These are phyloP conservation scores for Hordeum marinum DNA, from an alignment of 176 grass and related monocot species.

Conservation along the genomic window DNA sequence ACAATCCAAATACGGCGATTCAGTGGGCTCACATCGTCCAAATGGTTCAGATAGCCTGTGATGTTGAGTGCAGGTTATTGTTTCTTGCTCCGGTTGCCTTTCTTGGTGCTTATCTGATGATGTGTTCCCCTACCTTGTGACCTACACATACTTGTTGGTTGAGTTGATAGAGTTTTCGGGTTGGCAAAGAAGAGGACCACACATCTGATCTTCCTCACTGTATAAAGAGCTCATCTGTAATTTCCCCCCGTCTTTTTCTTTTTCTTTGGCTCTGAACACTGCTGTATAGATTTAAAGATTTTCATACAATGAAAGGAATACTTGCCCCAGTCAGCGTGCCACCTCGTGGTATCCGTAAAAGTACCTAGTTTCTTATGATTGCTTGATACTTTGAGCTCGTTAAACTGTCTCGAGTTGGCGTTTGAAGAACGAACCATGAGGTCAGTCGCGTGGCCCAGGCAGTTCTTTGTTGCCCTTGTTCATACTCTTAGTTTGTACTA, in stretches of 20 bases:
- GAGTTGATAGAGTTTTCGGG: slow-evolving; percentile 8
- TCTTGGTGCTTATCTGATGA: slow-evolving; percentile 11
- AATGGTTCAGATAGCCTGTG: slow-evolving; percentile 29
- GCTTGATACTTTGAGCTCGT: background rate
- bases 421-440: slow-evolving; percentile 6
- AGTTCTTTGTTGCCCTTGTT: background rate
- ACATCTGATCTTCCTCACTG: background rate
- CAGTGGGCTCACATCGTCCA: background rate
- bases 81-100: slow-evolving; percentile 21
- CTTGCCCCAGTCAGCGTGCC: background rate
- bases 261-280: slow-evolving; percentile 3
- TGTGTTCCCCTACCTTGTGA: background rate
- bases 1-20: background rate
- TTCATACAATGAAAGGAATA: slow-evolving; percentile 19
- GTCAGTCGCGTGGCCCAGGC: background rate
- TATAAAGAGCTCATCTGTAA: slow-evolving; percentile 27
- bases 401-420: background rate
- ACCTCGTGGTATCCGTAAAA: background rate
- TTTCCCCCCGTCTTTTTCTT: background rate
- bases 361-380: background rate
- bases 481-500: background rate
- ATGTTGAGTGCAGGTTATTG: background rate
- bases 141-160: background rate
- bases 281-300: slow-evolving; percentile 38
- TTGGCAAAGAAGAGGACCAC: background rate